Evolutionary conservation across 352 stramenopile genomes (phyloP), one percentile per base, ranked within the genome.

Genomic region (Halophytophthora batemanensis): DNA sequence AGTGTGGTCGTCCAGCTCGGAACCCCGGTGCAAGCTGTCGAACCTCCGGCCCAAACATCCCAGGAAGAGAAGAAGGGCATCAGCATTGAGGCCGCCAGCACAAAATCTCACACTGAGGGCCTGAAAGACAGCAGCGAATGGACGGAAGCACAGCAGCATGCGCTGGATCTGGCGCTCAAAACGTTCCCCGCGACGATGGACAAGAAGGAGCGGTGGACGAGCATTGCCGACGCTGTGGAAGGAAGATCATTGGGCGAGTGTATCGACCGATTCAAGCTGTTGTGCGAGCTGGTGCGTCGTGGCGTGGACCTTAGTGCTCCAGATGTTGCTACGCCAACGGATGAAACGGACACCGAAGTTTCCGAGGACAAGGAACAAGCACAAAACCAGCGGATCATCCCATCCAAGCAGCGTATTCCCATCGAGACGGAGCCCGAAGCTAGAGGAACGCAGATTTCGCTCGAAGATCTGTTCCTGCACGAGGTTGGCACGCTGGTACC

Each of bases 381-480:
- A 10, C 25, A 41, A 7, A 70, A 87, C 25, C 47, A 56, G 3
- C 75, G 66, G 31, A 86, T 94, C 53, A 84, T 76, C n/a, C 58
- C 71, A 15, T 25, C 49, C 11, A 53, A 71, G 2, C 35, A 68
- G 6, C 83, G 83, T 10, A 59, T 87, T 25, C 23, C 57, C 0
- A 70, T 92, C 13, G 61, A 82, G 44, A 82, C 80, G 0, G 74
- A 87, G 17, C 75, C 77, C 8, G 73, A 71, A 22, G 41, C 65
- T 18, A 67, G 66, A 17, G 83, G 81, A 2, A 74, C 68, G 25
- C 71, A 77, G 46, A 66, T 94, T 35, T 64, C 55, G 10, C 52
- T 94, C 11, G 73, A 85, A 21, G 69, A 87, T 35, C 50, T 94
- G 14, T 92, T 94, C 52, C 59, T 94, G 18, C 69, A 92, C 50